A percentile compares a stretch with the other conserved stretches of the same genome.
Evolutionary conservation across 345 rosid species (phyloP).

Genomic region (Linum tenue): DNA sequence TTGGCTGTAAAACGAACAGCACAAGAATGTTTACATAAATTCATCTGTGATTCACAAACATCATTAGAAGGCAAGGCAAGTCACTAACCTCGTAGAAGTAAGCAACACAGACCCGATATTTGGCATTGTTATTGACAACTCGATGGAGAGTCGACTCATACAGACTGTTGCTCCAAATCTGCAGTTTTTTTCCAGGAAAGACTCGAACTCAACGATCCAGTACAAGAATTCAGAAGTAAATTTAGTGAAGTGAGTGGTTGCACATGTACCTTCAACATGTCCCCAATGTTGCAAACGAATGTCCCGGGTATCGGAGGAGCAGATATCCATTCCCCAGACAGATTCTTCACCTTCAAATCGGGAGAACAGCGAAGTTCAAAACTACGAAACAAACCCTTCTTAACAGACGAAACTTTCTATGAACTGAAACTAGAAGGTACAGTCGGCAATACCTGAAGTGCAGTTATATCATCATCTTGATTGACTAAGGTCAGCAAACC

Average conservation of each 20-base stretch:
- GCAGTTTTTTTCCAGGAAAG: constrained; percentile 11
- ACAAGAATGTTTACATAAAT: too few species aligned
- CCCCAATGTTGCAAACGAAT: constrained; percentile 86
- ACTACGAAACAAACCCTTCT: not conserved
- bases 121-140: constrained; percentile 51
- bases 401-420: too few species aligned
- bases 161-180: constrained; percentile 74
- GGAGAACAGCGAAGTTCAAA: not conserved
- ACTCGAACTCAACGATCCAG: constrained; percentile 1
- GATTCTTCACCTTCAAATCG: constrained; percentile 57
- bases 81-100: constrained; percentile 68
- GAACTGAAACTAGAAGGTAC: not conserved
- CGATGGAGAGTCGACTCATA: constrained; percentile 75
- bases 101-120: constrained; percentile 57
- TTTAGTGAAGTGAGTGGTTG: not conserved
- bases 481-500: constrained; percentile 75
- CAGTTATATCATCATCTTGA: constrained; percentile 74
- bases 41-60: not conserved
- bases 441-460: constrained; percentile 49
- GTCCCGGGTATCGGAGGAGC: constrained; percentile 80
- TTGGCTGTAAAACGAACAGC: constrained; percentile 36
- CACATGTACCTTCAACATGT: constrained; percentile 70
- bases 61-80: not conserved
- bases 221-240: not conserved
- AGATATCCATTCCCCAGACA: constrained; percentile 71